Evolutionary conservation across 2,329 filamentous ascomycete species (phyloP).

Genomic region (Nigrospora osmanthi): DNA sequence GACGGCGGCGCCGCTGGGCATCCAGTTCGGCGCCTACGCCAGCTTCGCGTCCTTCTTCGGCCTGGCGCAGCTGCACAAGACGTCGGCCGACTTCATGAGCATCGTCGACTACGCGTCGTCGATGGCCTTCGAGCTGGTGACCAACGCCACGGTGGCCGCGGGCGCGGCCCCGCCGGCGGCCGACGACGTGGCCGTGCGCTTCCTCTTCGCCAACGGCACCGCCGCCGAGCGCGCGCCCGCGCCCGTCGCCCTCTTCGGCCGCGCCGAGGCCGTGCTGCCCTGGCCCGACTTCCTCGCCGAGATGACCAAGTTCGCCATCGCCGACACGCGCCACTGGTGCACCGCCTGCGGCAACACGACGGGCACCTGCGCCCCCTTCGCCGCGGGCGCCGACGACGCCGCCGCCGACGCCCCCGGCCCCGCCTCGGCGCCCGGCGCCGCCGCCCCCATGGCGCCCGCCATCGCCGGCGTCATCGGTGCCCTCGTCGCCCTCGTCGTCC

Average conservation of each 20-base stretch:
- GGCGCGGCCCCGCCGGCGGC: slow-evolving; percentile 44
- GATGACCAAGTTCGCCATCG: slow-evolving; percentile 61
- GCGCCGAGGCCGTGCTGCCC: slow-evolving; percentile 43
- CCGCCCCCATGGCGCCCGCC: slow-evolving; percentile 51
- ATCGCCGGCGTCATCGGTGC: slow-evolving; percentile 82
- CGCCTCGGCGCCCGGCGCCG: slow-evolving; percentile 11
- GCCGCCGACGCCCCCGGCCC: slow-evolving; percentile 18
- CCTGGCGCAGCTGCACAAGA: slow-evolving; percentile 41
- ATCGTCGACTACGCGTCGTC: slow-evolving; percentile 78
- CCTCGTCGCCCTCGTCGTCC: slow-evolving; percentile 47
- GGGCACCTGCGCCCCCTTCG: slow-evolving; percentile 50
- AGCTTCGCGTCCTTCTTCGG: slow-evolving; percentile 59
- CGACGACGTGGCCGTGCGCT: slow-evolving; percentile 48
- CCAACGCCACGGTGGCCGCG: slow-evolving; percentile 36
- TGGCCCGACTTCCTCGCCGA: slow-evolving; percentile 61
- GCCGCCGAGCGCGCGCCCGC: slow-evolving; percentile 42
- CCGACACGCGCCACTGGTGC: slow-evolving; percentile 65
- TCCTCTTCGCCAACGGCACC: slow-evolving; percentile 54
- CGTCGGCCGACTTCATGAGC: slow-evolving; percentile 59
- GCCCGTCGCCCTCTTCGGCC: slow-evolving; percentile 53
- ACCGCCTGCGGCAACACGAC: slow-evolving; percentile 64
- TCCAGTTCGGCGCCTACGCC: slow-evolving; percentile 55
- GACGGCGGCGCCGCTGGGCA: slow-evolving; percentile 30
- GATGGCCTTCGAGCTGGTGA: slow-evolving; percentile 70
- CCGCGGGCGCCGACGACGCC: slow-evolving; percentile 15